Base-by-base conservation (phyloP, 306 rosid genomes). In the Pachyrhizus erosus region DNA sequence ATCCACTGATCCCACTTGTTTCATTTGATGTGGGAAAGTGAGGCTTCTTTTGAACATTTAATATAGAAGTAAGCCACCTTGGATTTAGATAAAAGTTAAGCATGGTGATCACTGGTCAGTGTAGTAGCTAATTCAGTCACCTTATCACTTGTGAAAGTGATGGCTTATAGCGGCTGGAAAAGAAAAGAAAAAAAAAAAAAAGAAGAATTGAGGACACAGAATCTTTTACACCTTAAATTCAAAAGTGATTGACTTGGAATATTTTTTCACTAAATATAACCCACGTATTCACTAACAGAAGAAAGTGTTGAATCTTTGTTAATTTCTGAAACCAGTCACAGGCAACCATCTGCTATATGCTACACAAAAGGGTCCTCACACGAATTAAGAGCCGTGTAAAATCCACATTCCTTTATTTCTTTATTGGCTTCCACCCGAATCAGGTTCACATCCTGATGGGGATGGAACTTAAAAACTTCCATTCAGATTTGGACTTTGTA, bases 321-420 rank as follows among this genome's bases (percentile, higher is more conserved):
- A 61, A 29, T 33, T 29, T 73, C 15, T 12, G 21, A 73, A 83
- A n/a, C 86, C 77, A 67, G 51, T 70, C 60, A 58, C 10, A 12
- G 9, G 42, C 18, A 60, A 29, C 67, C 78, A 60, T 24, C 24
- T 60, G 49, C 65, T 14, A 29, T 14, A 20, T 72, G 54, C 80
- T 58, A 72, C 66, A 14, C 60, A 81, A 48, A 49, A 34, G 15
- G 15, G 33, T 73, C 20, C 37, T 76, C 51, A 39, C 67, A 48
- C 9, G 18, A 68, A 68, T 9, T 68, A 21, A 66, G 81, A 79
- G 77, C 4, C 84, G 84, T 84, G 84, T 57, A 10, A 40, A 55
- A 73, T 26, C 68, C 46, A 43, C 73, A 23, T 54, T 82, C 61
- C 77, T 82, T 31, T 26, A 61, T 42, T 20, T 57, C 1, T 4